phyloP scores from a whole-genome alignment of 768 basidiomycete species.

The Collybia nuda region DNA sequence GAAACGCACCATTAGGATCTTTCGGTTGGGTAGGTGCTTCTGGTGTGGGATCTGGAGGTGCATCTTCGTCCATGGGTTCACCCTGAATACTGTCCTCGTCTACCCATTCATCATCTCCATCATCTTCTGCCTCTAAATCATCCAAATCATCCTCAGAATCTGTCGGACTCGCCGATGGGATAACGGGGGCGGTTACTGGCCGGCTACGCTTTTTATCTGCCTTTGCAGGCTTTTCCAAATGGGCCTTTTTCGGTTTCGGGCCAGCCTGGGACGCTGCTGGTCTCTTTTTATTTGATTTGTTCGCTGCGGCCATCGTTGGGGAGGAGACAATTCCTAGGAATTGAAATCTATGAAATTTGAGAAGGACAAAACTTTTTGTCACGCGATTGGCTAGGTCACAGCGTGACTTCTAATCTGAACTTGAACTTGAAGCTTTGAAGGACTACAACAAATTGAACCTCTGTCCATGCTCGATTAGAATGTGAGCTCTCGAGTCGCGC shows the following conservation, averaged over 20 bases:
- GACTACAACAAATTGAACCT: too few species aligned
- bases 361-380: too few species aligned
- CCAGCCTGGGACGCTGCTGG: conserved; percentile 44
- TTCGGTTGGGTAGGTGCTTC: conserved; percentile 29
- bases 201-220: conserved; percentile 40
- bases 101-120: conserved; percentile 26
- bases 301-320: conserved; percentile 31
- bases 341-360: too few species aligned
- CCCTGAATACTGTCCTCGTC: conserved; percentile 34
- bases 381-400: too few species aligned
- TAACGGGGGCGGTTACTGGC: conserved; percentile 48
- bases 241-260: conserved; percentile 52
- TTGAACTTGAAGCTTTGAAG: too few species aligned
- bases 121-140: conserved; percentile 29
- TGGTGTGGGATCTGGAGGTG: conserved; percentile 19
- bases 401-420: too few species aligned
- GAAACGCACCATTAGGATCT: conserved; percentile 57
- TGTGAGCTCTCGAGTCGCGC: too few species aligned
- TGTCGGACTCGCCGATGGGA: conserved; percentile 31
- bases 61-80: conserved; percentile 29
- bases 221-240: conserved; percentile 33
- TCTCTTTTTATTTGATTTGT: conserved; percentile 52
- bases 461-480: too few species aligned
- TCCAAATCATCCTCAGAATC: conserved; percentile 41
- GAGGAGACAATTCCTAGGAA: too few species aligned